These are phyloP conservation scores for Mentha longifolia DNA, from an alignment of 257 asterid species.

Conservation along the genomic window DNA sequence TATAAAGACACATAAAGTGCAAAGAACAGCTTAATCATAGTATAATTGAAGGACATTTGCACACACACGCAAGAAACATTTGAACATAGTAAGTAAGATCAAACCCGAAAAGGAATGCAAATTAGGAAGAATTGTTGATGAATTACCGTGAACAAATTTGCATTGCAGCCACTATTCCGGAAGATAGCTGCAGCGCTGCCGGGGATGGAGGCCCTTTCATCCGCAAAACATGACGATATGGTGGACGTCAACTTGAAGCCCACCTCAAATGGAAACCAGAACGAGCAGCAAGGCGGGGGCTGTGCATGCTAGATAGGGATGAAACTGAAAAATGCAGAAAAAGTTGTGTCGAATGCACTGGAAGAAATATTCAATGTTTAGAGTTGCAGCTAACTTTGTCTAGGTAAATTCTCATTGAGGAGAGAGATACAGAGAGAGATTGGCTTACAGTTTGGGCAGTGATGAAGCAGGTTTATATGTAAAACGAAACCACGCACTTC, in stretches of 20 bases:
- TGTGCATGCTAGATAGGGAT: constrained; percentile 48
- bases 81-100: no score
- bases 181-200: constrained; percentile 69
- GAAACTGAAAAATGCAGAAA: background rate
- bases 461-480: constrained; percentile 24
- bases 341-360: constrained; percentile 12
- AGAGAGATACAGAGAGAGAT: background rate
- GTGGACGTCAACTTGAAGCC: constrained; percentile 64
- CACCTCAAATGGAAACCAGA: constrained; percentile 35
- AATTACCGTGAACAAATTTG: background rate
- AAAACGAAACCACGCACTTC: constrained; percentile 19
- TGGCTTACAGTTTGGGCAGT: constrained; percentile 17
- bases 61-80: no score
- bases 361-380: constrained; percentile 6
- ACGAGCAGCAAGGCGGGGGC: constrained; percentile 57
- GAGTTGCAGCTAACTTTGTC: background rate
- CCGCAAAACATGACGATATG: constrained; percentile 59
- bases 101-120: no score
- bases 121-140: background rate
- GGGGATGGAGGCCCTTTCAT: constrained; percentile 54
- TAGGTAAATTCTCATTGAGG: constrained; percentile 9
- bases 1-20: no score
- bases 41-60: no score
- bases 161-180: constrained; percentile 56
- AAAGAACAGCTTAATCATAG: no score